phyloP scores from a whole-genome alignment of 2,329 filamentous ascomycete genomes.

The Helicocarpus griseus region DNA sequence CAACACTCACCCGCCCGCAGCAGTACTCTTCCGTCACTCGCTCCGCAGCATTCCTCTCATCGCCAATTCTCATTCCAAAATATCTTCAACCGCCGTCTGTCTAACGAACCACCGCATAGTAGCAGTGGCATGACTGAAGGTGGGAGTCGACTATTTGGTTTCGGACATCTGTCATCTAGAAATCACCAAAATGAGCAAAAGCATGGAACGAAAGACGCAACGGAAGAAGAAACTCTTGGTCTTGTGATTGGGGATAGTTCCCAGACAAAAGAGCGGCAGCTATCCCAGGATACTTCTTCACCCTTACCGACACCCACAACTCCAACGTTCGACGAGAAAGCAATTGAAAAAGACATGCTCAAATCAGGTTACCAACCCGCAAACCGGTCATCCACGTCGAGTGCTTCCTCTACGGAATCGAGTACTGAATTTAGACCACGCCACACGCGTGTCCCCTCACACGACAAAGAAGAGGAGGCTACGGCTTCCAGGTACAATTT shows the following conservation, averaged over 20 bases:
- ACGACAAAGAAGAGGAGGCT: conserved; percentile 6
- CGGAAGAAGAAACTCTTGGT: conserved; percentile 74
- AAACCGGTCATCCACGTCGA: conserved; percentile 1
- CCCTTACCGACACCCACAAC: conserved; percentile 3
- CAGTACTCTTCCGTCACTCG: conserved; percentile 18
- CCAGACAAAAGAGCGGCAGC: background rate
- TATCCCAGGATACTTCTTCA: conserved; percentile 14
- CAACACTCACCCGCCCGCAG: conserved; percentile 12
- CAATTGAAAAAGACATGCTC: background rate
- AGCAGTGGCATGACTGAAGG: background rate
- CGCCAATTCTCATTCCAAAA: conserved; percentile 91
- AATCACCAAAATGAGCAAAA: conserved; percentile 15
- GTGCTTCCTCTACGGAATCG: background rate
- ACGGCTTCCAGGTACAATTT: background rate
- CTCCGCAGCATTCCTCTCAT: conserved; percentile 44
- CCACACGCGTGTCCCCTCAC: conserved; percentile 3
- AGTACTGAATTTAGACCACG: background rate
- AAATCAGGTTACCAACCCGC: background rate
- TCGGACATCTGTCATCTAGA: conserved; percentile 5
- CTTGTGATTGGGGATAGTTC: conserved; percentile 62
- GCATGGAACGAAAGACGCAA: conserved; percentile 44
- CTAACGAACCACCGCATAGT: conserved; percentile 14
- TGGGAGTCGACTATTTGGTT: conserved; percentile 4
- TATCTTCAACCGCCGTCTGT: conserved; percentile 53
- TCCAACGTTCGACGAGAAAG: background rate